A percentile compares a stretch with the other conserved stretches of the same genome.
phyloP scores from a whole-genome alignment of 179 eudicot species.

The Gypsophila paniculata region DNA sequence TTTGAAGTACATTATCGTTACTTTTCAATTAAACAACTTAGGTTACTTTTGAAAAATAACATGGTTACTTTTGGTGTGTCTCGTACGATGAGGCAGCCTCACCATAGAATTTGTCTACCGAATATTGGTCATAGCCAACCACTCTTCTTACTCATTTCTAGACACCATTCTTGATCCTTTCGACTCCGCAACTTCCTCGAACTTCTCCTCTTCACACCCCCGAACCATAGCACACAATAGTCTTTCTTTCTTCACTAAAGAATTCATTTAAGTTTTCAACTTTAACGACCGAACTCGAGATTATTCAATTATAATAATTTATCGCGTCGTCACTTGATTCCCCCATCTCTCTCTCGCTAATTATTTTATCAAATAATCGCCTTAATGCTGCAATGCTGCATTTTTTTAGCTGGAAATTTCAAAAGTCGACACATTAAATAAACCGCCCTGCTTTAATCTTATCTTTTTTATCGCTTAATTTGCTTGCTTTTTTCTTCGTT shows the following conservation, averaged over 20 bases:
- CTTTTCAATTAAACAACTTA: too few species aligned
- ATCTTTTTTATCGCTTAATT: neutral
- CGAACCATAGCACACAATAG: neutral
- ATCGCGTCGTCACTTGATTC: too few species aligned
- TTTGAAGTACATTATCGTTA: too few species aligned
- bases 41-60: too few species aligned
- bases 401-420: neutral
- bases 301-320: too few species aligned
- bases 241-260: neutral
- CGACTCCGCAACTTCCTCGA: neutral
- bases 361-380: neutral
- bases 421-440: neutral
- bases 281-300: neutral
- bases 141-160: neutral
- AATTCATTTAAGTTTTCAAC: neutral
- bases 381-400: constrained; percentile 11
- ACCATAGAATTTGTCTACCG: too few species aligned
- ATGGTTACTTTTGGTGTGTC: too few species aligned
- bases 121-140: neutral
- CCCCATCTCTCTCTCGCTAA: neutral
- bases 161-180: neutral
- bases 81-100: too few species aligned
- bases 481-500: neutral
- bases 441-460: neutral
- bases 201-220: neutral